These are phyloP conservation scores for Macrocybe gigantea DNA, from an alignment of 768 basidiomycete genomes.

Conservation along the genomic window DNA sequence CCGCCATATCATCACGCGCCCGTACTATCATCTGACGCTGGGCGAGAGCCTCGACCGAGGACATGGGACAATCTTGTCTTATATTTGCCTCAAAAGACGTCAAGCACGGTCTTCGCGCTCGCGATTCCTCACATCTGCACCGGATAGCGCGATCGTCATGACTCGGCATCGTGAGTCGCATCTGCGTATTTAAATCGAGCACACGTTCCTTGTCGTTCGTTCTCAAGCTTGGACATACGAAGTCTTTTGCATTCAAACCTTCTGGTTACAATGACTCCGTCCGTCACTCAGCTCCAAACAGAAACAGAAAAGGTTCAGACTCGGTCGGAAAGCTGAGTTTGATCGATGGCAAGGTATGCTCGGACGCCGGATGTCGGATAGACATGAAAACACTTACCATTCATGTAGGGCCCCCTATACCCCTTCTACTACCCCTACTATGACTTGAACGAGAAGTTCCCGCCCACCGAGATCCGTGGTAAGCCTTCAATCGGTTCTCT, in stretches of 20 bases:
- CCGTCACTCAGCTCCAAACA: conserved; percentile 18
- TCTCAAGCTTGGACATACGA: no score
- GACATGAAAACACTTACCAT: background rate
- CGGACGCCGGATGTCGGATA: background rate
- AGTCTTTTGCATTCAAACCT: background rate
- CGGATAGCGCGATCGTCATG: no score
- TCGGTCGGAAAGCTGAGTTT: background rate
- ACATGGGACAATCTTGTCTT: no score
- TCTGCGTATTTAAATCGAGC: no score
- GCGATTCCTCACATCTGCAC: no score
- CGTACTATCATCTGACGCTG: no score
- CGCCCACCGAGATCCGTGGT: conserved; percentile 43
- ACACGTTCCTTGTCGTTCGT: no score
- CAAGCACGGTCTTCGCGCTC: no score
- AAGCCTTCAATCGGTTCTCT: conserved; percentile 1
- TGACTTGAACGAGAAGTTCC: conserved; percentile 43
- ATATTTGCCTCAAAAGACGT: no score
- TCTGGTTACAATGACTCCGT: conserved; percentile 20
- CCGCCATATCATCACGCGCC: no score
- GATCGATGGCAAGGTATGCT: background rate
- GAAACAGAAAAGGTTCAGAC: conserved; percentile 5
- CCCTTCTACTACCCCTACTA: conserved; percentile 45
- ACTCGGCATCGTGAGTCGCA: no score
- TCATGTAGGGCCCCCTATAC: conserved; percentile 32
- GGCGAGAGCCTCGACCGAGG: no score